These are phyloP conservation scores for Casaregolazyma lundiana DNA, from an alignment of 1,139 yeast species.

Conservation along the genomic window DNA sequence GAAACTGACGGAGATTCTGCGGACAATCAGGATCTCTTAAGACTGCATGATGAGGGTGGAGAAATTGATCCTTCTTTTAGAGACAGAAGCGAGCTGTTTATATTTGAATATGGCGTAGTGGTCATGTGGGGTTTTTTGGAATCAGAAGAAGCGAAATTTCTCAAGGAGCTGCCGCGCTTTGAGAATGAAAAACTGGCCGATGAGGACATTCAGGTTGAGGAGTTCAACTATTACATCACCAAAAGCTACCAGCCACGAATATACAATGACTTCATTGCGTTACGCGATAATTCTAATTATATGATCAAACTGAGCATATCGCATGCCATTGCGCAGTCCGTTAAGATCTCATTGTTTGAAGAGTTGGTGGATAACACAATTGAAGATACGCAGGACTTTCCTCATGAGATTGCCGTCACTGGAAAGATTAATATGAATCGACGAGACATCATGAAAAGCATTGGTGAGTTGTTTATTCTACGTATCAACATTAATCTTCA, in stretches of 20 bases:
- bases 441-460: slow-evolving; percentile 92
- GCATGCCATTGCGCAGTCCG: slow-evolving; percentile 90
- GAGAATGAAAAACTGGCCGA: slow-evolving; percentile 86
- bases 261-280: slow-evolving; percentile 88
- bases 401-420: slow-evolving; percentile 88
- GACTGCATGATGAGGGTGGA: slow-evolving; percentile 91
- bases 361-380: slow-evolving; percentile 94
- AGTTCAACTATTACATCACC: slow-evolving; percentile 89
- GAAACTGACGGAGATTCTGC: slow-evolving; percentile 35
- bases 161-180: slow-evolving; percentile 77
- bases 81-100: slow-evolving; percentile 68
- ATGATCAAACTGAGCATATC: slow-evolving; percentile 90
- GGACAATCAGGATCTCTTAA: slow-evolving; percentile 41
- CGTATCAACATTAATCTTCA: slow-evolving; percentile 81
- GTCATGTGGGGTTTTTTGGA: slow-evolving; percentile 93
- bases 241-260: slow-evolving; percentile 91
- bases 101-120: slow-evolving; percentile 92
- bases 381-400: slow-evolving; percentile 94
- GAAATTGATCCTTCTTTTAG: slow-evolving; percentile 79
- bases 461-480: slow-evolving; percentile 88
- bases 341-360: slow-evolving; percentile 88
- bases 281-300: slow-evolving; percentile 85
- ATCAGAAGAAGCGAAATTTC: slow-evolving; percentile 76
- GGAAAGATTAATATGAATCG: slow-evolving; percentile 94
- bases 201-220: slow-evolving; percentile 91